Conservation (phyloP, 345 rosid genomes). For the Turritis glabra region DNA sequence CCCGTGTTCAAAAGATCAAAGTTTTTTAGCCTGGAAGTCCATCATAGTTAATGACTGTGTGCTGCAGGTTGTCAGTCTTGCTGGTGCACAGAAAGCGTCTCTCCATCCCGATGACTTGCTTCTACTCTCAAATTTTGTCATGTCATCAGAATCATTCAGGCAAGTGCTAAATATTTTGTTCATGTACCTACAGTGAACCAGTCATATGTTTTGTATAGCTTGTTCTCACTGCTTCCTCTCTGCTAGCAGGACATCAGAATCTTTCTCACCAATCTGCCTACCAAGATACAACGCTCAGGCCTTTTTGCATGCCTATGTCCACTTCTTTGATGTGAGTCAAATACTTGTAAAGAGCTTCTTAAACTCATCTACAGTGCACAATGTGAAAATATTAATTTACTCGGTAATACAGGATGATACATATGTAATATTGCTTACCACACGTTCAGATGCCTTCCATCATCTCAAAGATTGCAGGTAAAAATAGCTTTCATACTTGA, state of each 20-base stretch:
- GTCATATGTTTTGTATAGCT: constrained; percentile 1
- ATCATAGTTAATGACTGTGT: background rate
- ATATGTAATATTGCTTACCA: constrained; percentile 86
- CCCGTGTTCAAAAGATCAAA: constrained; percentile 1
- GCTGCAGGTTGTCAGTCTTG: constrained; percentile 87
- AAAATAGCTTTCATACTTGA: background rate
- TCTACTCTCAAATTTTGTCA: constrained; percentile 88
- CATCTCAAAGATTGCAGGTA: constrained; percentile 99
- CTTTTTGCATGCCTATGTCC: constrained; percentile 92
- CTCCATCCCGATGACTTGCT: constrained; percentile 97
- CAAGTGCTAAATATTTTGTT: constrained; percentile 34
- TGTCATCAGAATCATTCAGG: constrained; percentile 96
- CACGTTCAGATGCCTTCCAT: constrained; percentile 92
- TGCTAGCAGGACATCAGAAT: constrained; percentile 88
- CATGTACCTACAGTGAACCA: background rate
- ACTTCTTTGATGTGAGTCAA: constrained; percentile 88
- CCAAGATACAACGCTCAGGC: constrained; percentile 97
- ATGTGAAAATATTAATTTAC: constrained; percentile 1
- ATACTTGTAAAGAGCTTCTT: background rate
- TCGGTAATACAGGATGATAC: constrained; percentile 73
- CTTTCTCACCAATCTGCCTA: constrained; percentile 96
- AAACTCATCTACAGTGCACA: background rate
- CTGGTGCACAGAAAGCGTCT: constrained; percentile 97
- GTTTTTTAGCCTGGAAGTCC: background rate
- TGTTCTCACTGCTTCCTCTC: constrained; percentile 10